Percentiles rank a stretch among this genome's conserved stretches.
Evolutionary conservation across 257 asterid species (phyloP).

Genomic region (Striga asiatica): DNA sequence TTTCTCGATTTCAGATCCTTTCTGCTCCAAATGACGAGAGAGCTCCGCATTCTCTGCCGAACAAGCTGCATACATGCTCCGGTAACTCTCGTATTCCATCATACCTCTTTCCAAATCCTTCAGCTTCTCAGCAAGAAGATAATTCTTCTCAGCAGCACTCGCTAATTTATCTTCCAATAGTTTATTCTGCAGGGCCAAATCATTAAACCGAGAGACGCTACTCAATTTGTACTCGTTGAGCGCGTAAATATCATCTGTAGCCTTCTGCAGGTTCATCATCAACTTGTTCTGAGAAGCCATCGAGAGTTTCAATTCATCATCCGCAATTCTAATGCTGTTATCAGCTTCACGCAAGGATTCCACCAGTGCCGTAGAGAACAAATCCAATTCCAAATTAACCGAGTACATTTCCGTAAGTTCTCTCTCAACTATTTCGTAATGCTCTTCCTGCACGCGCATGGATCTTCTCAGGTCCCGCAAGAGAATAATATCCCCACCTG

Average conservation of each 20-base stretch:
- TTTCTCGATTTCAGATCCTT: conserved; percentile 37
- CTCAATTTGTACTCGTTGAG: conserved; percentile 52
- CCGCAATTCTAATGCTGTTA: conserved; percentile 30
- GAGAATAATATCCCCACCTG: conserved; percentile 70
- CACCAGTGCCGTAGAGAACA: conserved; percentile 60
- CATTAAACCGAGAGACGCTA: conserved; percentile 43
- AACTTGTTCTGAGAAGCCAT: conserved; percentile 47
- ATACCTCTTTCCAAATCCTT: conserved; percentile 33
- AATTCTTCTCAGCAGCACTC: conserved; percentile 36
- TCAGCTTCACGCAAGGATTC: conserved; percentile 49
- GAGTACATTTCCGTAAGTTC: conserved; percentile 74
- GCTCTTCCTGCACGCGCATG: conserved; percentile 66
- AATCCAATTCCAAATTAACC: conserved; percentile 55
- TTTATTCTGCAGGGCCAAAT: conserved; percentile 56
- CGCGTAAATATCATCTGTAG: conserved; percentile 44
- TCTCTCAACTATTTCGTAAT: conserved; percentile 68
- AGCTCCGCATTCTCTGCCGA: conserved; percentile 52
- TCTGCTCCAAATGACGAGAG: conserved; percentile 45
- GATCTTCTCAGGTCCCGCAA: conserved; percentile 77
- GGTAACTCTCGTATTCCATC: conserved; percentile 29
- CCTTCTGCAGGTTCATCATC: conserved; percentile 51
- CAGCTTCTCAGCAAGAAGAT: conserved; percentile 48
- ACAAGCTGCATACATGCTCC: conserved; percentile 51
- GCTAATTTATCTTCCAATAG: conserved; percentile 48
- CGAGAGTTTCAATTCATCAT: conserved; percentile 46